Evolutionary conservation across 441 rosid species (phyloP), one percentile per base, ranked within the genome.

Genomic region (Omphalea diandra): DNA sequence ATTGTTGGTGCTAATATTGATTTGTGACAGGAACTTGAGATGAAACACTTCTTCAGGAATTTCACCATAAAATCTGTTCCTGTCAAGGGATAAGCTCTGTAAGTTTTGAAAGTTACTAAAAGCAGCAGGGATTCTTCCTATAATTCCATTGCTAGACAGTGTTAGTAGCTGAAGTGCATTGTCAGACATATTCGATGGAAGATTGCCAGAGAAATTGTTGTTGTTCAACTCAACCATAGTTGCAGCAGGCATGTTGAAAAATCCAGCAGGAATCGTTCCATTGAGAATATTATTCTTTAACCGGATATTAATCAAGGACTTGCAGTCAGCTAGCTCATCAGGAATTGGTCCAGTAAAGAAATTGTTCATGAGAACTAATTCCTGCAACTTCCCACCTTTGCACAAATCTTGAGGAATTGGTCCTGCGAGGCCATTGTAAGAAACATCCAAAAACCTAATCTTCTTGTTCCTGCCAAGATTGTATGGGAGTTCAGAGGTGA

Each of bases 321-420:
- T 80, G 77, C 97, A 93, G 47, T 76, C 67, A 11, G 96, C 97
- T 0, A 87, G 78, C 57, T 78, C 84, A 17, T 81, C 77, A 18
- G 98, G 98, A 29, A 93, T 81, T 5, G 91, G 77, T n/a, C 96
- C 98, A 1, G 80, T 63, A 73, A 93, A 88, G 79, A 77, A 88
- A 69, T 91, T 89, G 0, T 87, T 65, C 79, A 85, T 85, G 36
- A 93, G 79, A 17, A 93, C 64, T 75, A 93, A 65, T 5, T 24
- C 31, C 72, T 72, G 18, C 55, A 93, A 58, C 47, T 54, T 82
- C 75, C 77, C 88, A 7, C 97, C 94, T 63, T 62, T 82, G 75
- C 98, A 93, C 26, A 93, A 79, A 64, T 88, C 83, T 50, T 6
- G 68, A 18, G 98, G 98, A 65, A 93, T 84, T 14, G 57, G 41